Base-by-base conservation (phyloP, 2,329 filamentous ascomycete genomes). In the Xylariaceae sp. region DNA sequence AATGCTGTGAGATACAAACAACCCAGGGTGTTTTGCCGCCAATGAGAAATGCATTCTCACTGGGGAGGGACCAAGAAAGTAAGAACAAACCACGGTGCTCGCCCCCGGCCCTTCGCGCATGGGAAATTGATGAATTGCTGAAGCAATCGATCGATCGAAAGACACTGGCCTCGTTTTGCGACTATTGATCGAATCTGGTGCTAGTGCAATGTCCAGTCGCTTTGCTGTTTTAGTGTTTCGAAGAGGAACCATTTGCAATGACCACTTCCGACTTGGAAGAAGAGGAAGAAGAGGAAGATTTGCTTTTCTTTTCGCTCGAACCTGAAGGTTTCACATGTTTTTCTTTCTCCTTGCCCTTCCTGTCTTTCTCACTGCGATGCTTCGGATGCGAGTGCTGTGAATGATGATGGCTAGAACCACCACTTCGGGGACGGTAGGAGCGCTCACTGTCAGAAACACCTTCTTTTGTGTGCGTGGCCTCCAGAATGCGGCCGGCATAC, bases 401-500 rank as follows among this genome's bases (percentile, higher is more conserved):
- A 31, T 54, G 56, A 33, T 50, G 56, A n/a, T 53, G 46, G 33
- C 18, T 18, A 14, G 53, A 51, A 9, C 9, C 18, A 16, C 13
- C 19, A 28, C 45, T 9, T 10, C 50, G 50, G 19, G 55, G 47
- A 36, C 43, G 31, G 31, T 54, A 54, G 9, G 44, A 42, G 13
- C 53, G 41, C 43, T 63, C 62, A 40, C 57, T 53, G 28, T 62
- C 57, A 6, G 65, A 63, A 22, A 63, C 60, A 13, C 63, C 64
- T 41, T 68, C 66, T 33, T 62, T 66, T 7, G 63, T 64, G 41
- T 62, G 55, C 18, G 59, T 57, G 11, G 56, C 65, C 22, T 51
- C 60, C n/a, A 67, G 47, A 18, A 49, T 50, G 7, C 58, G 59
- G 4, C 64, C 63, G 5, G 64, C 62, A 34, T 61, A 60, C 40